Evolutionary conservation across 768 basidiomycete species (phyloP).

Genomic region (Calocera viscosa): DNA sequence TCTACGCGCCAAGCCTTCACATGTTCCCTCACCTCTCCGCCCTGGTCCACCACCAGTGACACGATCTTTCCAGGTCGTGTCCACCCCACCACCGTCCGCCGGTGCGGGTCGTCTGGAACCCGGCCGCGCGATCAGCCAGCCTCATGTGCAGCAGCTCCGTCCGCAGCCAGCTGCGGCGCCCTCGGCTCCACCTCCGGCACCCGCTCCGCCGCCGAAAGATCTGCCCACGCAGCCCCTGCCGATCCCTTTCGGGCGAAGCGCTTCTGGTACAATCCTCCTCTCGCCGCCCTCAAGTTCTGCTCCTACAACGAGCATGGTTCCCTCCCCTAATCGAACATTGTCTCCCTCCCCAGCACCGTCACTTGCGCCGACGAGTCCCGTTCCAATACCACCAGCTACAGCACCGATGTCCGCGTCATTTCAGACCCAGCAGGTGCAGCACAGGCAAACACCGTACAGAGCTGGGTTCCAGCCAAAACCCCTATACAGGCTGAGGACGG

Average conservation of each 20-base stretch:
- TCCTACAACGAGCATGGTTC: not conserved
- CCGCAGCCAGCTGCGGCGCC: not conserved
- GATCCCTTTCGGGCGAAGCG: not conserved
- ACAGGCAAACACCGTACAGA: slow-evolving; percentile 48
- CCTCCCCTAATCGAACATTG: not conserved
- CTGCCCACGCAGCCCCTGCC: not conserved
- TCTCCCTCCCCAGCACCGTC: not conserved
- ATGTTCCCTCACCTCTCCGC: not conserved
- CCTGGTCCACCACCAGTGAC: not conserved
- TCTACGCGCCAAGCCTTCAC: not conserved
- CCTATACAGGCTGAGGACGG: slow-evolving; percentile 64
- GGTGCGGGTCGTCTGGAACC: not conserved
- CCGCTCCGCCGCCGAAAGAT: not conserved
- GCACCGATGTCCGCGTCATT: not conserved
- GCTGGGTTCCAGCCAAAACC: slow-evolving; percentile 92
- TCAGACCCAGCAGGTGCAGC: not conserved
- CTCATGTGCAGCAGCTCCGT: not conserved
- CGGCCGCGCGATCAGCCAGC: not conserved
- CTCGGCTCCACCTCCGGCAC: not conserved
- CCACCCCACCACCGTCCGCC: not conserved
- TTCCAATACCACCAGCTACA: not conserved
- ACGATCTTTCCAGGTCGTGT: not conserved
- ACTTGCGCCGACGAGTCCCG: not conserved
- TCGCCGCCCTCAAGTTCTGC: not conserved
- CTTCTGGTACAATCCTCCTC: not conserved